Base-by-base conservation (phyloP, 331 rosid genomes). In the Cucumis variabilis region DNA sequence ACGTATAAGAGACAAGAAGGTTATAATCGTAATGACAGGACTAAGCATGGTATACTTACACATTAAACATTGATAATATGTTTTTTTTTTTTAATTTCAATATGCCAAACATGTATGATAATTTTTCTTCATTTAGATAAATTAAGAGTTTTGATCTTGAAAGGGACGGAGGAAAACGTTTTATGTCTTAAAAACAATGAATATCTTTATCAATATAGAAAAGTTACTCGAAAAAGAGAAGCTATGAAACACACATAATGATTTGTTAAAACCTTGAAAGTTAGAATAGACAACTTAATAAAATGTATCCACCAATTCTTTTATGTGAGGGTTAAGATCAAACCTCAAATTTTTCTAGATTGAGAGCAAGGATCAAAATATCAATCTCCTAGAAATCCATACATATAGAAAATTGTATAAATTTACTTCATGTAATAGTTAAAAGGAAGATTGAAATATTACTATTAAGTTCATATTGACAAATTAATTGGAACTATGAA, bases 11-110 rank as follows among this genome's bases (percentile, higher is more conserved):
- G n/a, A n/a, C n/a, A n/a, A n/a, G n/a, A n/a, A n/a, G n/a, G n/a
- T n/a, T n/a, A n/a, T n/a, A n/a, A n/a, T n/a, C n/a, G n/a, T n/a
- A n/a, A n/a, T n/a, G n/a, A n/a, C n/a, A n/a, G n/a, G n/a, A n/a
- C n/a, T n/a, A n/a, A n/a, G n/a, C n/a, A 7, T 96, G 98, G 97
- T 96, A 90, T 70, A 88, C n/a, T 76, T 78, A 0, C 16, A 1
- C n/a, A n/a, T n/a, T 62, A 82, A 5, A 62, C n/a, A 9, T 66
- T 12, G 3, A n/a, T 84, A 21, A 15, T 46, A 21, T 0, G 1
- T 46, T 79, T 28, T 58, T 20, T 21, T 27, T 74, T 10, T 9
- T 72, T 33, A 1, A 28, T 19, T 67, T 37, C 21, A 9, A 21
- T 15, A 2, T 13, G 3, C 27, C 6, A 1, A 33, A 70, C 27